Conservation (phyloP, 2,329 filamentous ascomycete species). For the Hypoxylon sp. region DNA sequence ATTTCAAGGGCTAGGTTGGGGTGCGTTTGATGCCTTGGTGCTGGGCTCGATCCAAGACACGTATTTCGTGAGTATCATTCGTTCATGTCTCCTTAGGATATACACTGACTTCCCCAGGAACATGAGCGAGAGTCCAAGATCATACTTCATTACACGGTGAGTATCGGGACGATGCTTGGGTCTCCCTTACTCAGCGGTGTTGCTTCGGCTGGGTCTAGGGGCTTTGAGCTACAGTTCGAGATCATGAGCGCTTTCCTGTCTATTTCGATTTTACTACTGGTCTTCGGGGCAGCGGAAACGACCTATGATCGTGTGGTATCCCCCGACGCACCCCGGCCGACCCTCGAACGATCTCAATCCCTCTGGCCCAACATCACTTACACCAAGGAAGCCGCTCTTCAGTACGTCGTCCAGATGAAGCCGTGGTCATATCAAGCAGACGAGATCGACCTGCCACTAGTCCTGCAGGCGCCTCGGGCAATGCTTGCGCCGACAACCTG, state of each 20-base stretch:
- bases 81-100: background rate
- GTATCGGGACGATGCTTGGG: constrained; percentile 63
- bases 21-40: constrained; percentile 66
- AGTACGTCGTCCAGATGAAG: constrained; percentile 57
- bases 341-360: constrained; percentile 37
- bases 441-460: constrained; percentile 45
- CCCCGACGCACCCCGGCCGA: constrained; percentile 36
- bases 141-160: constrained; percentile 59
- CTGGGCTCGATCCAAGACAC: constrained; percentile 66
- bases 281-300: constrained; percentile 65
- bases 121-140: constrained; percentile 63
- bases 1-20: constrained; percentile 70
- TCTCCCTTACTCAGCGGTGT: constrained; percentile 65
- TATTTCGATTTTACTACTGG: constrained; percentile 60
- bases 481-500: constrained; percentile 62
- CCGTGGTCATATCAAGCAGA: constrained; percentile 54
- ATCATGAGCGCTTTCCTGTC: constrained; percentile 63
- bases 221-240: constrained; percentile 63
- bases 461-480: constrained; percentile 62
- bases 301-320: constrained; percentile 59
- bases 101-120: constrained; percentile 54
- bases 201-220: constrained; percentile 55
- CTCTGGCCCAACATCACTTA: constrained; percentile 44
- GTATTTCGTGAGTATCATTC: constrained; percentile 61
- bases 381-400: constrained; percentile 50